phyloP scores from a whole-genome alignment of 495 filamentous ascomycete species.

The Penicillium arizonense region DNA sequence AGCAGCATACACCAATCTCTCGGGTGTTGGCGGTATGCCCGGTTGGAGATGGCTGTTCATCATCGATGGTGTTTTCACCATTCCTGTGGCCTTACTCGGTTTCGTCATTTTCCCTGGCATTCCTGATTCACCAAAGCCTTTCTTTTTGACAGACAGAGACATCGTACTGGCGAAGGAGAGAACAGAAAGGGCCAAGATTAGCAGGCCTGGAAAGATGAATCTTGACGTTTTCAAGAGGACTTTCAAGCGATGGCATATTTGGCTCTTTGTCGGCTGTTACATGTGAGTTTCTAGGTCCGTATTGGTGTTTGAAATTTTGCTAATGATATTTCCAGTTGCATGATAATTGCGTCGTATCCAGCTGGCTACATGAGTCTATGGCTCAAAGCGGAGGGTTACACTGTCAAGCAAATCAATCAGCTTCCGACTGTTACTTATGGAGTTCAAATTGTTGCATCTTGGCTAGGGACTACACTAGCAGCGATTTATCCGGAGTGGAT shows the following conservation, averaged over 20 bases:
- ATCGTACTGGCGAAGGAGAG: constrained; percentile 39
- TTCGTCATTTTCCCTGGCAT: constrained; percentile 48
- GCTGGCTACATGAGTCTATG: constrained; percentile 44
- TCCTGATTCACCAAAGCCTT: constrained; percentile 42
- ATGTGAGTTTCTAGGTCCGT: constrained; percentile 25
- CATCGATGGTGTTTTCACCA: constrained; percentile 49
- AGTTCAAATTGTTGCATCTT: constrained; percentile 43
- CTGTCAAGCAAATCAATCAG: constrained; percentile 45
- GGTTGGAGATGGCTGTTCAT: constrained; percentile 52
- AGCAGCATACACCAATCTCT: constrained; percentile 45
- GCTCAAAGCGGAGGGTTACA: constrained; percentile 47
- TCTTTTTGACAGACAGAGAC: constrained; percentile 38
- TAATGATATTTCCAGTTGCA: constrained; percentile 24
- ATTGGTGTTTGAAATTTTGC: not conserved
- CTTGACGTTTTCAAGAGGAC: constrained; percentile 43
- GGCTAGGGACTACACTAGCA: constrained; percentile 44
- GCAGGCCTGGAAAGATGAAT: constrained; percentile 33
- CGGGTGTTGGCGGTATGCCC: constrained; percentile 43
- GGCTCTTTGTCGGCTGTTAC: constrained; percentile 44
- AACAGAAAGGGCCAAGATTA: constrained; percentile 21
- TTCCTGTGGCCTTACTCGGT: constrained; percentile 45
- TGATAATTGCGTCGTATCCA: constrained; percentile 44
- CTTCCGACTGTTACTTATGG: constrained; percentile 43
- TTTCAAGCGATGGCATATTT: constrained; percentile 46
- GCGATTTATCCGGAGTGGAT: constrained; percentile 46